Evolutionary conservation across 2,329 filamentous ascomycete species (phyloP), one percentile per base, ranked within the genome.

Genomic region (Ophiosphaerella korrae): DNA sequence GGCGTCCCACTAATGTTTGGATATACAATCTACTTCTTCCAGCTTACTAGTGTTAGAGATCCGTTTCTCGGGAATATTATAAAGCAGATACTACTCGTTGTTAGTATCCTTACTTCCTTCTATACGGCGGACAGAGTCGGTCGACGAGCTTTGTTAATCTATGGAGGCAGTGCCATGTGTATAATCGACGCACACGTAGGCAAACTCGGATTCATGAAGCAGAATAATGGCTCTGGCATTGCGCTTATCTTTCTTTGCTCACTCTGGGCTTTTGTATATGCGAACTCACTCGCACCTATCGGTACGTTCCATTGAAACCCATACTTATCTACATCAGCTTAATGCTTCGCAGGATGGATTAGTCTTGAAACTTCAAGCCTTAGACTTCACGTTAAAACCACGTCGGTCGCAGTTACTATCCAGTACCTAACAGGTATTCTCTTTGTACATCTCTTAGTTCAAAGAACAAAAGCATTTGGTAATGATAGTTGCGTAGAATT

Each of bases 21-120:
- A n/a, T 52, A 52, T 24, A 52, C 50, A 7, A 34, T 45, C 3
- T 52, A 48, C 21, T 52, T 52, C 26, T 48, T 52, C 45, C 50
- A 52, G 21, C 40, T 48, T 5, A 39, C 50, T 3, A 45, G 50
- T 24, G 45, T 48, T 26, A 44, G 40, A 18, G 40, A 48, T 31
- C 50, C 50, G 12, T 52, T 52, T 23, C 21, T 52, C 3, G 50
- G 44, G 13, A 52, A 48, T 18, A 39, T 52, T 32, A 48, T 48
- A 18, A 52, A 48, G 14, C 44, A 52, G 23, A 13, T 48, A 21
- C 31, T 52, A 11, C 44, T 48, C 3, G 44, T 52, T 14, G 43
- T 48, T 29, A 38, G 43, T 13, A 48, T 52, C 5, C 37, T 38
- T 5, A 48, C 44, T 8, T 48, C 44, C 3, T 52, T 52, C 39